Base-by-base conservation (phyloP, 192 early-diverging fungal species). In the Coemansia sp. region DNA sequence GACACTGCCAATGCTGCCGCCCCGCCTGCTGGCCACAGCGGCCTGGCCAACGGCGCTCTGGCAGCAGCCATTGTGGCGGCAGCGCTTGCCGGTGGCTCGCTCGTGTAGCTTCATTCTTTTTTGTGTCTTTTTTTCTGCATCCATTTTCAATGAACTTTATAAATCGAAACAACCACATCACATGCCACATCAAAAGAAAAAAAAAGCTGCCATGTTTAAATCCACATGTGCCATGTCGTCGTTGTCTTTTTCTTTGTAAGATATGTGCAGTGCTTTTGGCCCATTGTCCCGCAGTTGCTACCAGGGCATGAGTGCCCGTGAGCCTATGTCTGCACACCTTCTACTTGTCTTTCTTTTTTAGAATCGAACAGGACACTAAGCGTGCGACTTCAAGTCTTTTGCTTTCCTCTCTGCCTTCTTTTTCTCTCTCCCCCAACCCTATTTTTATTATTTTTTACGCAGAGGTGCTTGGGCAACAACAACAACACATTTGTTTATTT, bases 1-100 rank as follows among this genome's bases (percentile, higher is more conserved):
- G 73, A 45, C 56, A 62, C 55, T 30, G 62, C 59, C 38, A 60
- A 60, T 17, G 40, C 59, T 25, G 36, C 59, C 31, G 42, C 38
- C 22, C 10, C 45, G 31, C 31, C 56, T 0, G 12, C 60, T 2
- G 55, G 48, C 2, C 57, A 20, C 62, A 33, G 70, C 18, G 55
- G 40, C 29, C 14, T 55, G 56, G 48, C 49, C 45, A 40, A 10
- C 50, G 55, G 45, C 49, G 61, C 49, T n/a, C 48, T 73, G 48
- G 59, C 57, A 25, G 64, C 49, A 20, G 64, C 28, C 28, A 14
- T 66, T 16, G 56, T 66, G 12, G 75, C 66, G 2, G 61, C 63
- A 17, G 52, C 61, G 5, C 48, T 68, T 22, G 70, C 78, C 1
- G 55, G 63, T 33, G 52, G 61, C 56, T 40, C 59, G 50, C 29